These are phyloP conservation scores for Rubroshorea leprosula DNA, from an alignment of 345 rosid species.

Conservation along the genomic window DNA sequence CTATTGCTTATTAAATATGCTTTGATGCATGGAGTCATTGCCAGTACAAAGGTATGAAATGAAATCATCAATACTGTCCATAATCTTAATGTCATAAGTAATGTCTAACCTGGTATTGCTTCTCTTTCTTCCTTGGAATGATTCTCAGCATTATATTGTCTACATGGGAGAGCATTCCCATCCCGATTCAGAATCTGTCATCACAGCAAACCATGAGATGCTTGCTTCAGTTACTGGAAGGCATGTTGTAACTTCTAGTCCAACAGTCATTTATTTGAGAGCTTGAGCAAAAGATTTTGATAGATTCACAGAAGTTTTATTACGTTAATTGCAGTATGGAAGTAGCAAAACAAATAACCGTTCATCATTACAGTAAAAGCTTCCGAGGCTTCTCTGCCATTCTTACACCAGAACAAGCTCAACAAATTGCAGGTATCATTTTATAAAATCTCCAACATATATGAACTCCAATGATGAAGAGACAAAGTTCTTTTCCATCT, in stretches of 20 bases:
- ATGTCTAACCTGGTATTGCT: neutral
- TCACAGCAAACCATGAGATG: constrained; percentile 32
- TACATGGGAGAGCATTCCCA: constrained; percentile 47
- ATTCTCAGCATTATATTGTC: constrained; percentile 43
- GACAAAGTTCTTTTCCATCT: no score
- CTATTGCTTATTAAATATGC: constrained; percentile 20
- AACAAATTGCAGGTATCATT: constrained; percentile 22
- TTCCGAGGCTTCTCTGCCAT: constrained; percentile 50
- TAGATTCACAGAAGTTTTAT: neutral
- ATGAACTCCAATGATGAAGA: neutral
- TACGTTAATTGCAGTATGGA: constrained; percentile 22
- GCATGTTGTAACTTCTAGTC: constrained; percentile 7
- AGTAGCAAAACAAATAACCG: constrained; percentile 25
- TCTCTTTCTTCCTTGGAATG: neutral
- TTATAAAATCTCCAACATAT: neutral
- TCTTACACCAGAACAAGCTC: constrained; percentile 41
- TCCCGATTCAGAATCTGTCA: constrained; percentile 36
- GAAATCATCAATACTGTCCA: neutral
- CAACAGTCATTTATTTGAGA: no score
- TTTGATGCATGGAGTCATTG: constrained; percentile 21
- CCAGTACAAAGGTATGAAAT: constrained; percentile 23
- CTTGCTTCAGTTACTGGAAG: constrained; percentile 39
- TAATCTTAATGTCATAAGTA: neutral
- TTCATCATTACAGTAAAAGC: constrained; percentile 46
- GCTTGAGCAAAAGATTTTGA: neutral